phyloP scores from a whole-genome alignment of 345 rosid genomes.

The Linum usitatissimum region DNA sequence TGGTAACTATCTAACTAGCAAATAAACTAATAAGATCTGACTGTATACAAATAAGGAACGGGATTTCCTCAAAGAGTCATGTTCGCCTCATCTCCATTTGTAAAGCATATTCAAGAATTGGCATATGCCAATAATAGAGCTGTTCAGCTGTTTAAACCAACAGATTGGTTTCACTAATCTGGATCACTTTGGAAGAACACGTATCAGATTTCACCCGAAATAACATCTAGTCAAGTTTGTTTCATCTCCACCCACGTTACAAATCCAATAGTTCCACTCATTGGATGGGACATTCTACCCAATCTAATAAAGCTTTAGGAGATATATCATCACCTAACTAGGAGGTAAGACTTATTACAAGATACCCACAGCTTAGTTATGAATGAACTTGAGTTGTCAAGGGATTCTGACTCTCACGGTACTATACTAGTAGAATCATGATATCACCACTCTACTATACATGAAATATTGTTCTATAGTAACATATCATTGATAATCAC shows the following conservation, averaged over 20 bases:
- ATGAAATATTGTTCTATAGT: not conserved
- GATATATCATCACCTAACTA: not conserved
- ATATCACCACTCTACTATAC: not conserved
- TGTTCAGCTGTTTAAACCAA: too few relatives aligned
- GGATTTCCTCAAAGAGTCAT: not conserved
- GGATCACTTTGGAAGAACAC: too few relatives aligned
- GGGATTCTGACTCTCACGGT: not conserved
- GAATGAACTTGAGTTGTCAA: not conserved
- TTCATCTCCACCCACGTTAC: too few relatives aligned
- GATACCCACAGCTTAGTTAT: not conserved
- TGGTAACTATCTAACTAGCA: too few relatives aligned
- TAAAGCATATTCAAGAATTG: too few relatives aligned
- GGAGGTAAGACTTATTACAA: not conserved
- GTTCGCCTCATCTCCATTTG: too few relatives aligned
- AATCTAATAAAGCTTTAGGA: not conserved
- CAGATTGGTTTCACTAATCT: too few relatives aligned
- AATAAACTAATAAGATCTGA: too few relatives aligned
- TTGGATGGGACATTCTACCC: not conserved
- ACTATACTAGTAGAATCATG: not conserved
- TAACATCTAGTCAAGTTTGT: too few relatives aligned
- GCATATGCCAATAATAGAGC: too few relatives aligned
- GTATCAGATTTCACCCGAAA: too few relatives aligned
- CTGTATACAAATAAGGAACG: too few relatives aligned
- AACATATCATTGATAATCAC: not conserved
- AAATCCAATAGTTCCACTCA: not conserved